Base-by-base conservation (phyloP, 768 basidiomycete species). In the Mrakia frigida region DNA sequence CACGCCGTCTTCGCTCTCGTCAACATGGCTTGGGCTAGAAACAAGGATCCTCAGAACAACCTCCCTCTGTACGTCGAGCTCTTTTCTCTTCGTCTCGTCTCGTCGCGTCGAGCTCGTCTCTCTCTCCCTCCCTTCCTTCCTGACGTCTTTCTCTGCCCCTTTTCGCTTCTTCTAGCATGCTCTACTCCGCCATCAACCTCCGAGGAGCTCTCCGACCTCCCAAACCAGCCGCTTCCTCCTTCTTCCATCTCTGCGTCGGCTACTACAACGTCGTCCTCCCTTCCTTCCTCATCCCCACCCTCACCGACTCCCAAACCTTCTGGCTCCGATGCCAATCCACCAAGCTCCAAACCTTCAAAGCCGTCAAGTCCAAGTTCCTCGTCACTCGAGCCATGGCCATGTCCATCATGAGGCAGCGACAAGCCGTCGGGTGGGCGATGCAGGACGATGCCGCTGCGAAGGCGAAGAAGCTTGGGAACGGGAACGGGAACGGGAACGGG, bases 161-260 rank as follows among this genome's bases (percentile, higher is more conserved):
- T 39, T 25, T 28, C 33, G 67, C 43, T 77, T 67, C 77, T 53
- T 50, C 78, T 74, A 90, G 89, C 74, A 88, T 93, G 88, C 89
- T 94, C 88, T 94, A 94, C 82, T 91, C 91, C 11, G 92, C 93
- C 18, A 85, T 93, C 69, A 94, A 93, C 82, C 84, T 93, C 53
- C 88, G 92, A 4, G 76, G 76, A 14, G 76, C 76, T 25, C 76
- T 88, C 90, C 6, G 87, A 88, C 81, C 80, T 85, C 52, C 83
- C 70, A n/a, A 73, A 79, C 73, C 63, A 71, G 33, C 73, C 80
- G 46, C 89, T 56, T 80, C 84, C 77, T 92, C 91, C 16, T 91
- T 91, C 84, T 92, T 90, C 89, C 91, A 89, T 85, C 86, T 92
- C 46, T 88, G 90, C n/a, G 88, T 92, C 74, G 89, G 90, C 6